Base-by-base conservation (phyloP, 2,329 filamentous ascomycete genomes). In the Penicillium palitans region DNA sequence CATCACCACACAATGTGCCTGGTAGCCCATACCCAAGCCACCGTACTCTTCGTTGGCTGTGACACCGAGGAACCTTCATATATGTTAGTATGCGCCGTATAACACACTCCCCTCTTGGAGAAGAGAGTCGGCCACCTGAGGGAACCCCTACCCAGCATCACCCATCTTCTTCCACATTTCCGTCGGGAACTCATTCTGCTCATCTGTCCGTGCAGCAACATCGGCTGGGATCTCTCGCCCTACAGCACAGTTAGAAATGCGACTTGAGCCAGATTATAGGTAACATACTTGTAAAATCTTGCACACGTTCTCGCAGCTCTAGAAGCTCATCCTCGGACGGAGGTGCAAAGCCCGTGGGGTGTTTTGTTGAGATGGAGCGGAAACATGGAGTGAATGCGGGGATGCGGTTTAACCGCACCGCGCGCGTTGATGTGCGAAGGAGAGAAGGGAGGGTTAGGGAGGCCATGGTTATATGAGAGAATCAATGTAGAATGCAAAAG, bases 91-190 rank as follows among this genome's bases (percentile, higher is more conserved):
- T 35, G 49, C 25, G n/a, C 7, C 4, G 33, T 27, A 7, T 13
- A 47, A 37, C n/a, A 41, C 10, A 19, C 19, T 21, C 21, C 12
- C 15, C 6, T 25, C 7, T 3, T 17, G 2, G 4, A 29, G 1
- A 25, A 15, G 9, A 10, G n/a, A 9, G 15, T 2, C 6, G 9
- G 3, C 6, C 4, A 13, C 2, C n/a, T 12, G 7, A 50, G 7
- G 3, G 2, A 19, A 3, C n/a, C 41, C 60, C 41, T 73, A 81
- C 71, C 86, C 95, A 35, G 95, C 95, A 64, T 92, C 89, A 61
- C 95, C 95, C 50, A 99, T 81, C 78, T 96, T 97, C 74, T 83
- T 82, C 95, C 95, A 99, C 89, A 99, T 93, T 7, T 89, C 87
- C 51, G 86, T 83, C 4, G 95, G 95, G 75, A 99, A 99, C 49